These are phyloP conservation scores for Tylopilus balloui DNA, from an alignment of 768 basidiomycete species.

Conservation along the genomic window DNA sequence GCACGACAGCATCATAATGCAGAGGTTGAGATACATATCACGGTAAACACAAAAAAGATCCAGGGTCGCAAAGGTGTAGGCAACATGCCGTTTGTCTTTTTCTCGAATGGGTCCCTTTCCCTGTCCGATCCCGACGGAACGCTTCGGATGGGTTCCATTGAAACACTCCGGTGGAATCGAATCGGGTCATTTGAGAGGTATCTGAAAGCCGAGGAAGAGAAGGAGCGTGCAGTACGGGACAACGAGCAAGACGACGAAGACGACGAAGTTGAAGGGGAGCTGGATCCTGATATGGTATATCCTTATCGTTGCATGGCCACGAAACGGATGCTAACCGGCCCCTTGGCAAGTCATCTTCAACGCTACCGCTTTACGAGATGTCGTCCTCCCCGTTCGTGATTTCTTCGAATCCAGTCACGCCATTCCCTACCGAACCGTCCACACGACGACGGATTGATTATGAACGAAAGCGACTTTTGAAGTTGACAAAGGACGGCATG, in stretches of 20 bases:
- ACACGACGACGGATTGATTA: constrained; percentile 30
- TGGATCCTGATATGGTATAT: constrained; percentile 28
- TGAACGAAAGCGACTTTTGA: constrained; percentile 26
- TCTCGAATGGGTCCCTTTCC: constrained; percentile 41
- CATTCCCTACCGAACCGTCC: constrained; percentile 25
- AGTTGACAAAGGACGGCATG: constrained; percentile 28
- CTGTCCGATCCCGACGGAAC: constrained; percentile 21
- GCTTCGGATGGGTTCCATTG: constrained; percentile 21
- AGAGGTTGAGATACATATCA: constrained; percentile 56
- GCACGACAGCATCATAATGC: constrained; percentile 47
- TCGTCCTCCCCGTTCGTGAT: constrained; percentile 23
- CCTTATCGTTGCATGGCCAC: neutral
- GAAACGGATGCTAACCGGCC: neutral
- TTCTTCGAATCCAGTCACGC: constrained; percentile 30
- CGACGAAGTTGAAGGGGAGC: constrained; percentile 23
- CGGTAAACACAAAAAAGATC: constrained; percentile 50
- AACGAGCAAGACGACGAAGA: constrained; percentile 18
- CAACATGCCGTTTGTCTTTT: constrained; percentile 60
- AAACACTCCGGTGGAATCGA: constrained; percentile 30
- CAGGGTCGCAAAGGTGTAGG: constrained; percentile 52
- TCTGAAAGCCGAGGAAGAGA: constrained; percentile 26
- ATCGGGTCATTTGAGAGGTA: constrained; percentile 27
- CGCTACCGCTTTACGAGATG: constrained; percentile 24
- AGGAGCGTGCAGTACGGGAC: constrained; percentile 19
- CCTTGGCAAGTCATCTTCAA: constrained; percentile 24